Base-by-base conservation (phyloP, 768 basidiomycete genomes). In the Amanita jacksonii region DNA sequence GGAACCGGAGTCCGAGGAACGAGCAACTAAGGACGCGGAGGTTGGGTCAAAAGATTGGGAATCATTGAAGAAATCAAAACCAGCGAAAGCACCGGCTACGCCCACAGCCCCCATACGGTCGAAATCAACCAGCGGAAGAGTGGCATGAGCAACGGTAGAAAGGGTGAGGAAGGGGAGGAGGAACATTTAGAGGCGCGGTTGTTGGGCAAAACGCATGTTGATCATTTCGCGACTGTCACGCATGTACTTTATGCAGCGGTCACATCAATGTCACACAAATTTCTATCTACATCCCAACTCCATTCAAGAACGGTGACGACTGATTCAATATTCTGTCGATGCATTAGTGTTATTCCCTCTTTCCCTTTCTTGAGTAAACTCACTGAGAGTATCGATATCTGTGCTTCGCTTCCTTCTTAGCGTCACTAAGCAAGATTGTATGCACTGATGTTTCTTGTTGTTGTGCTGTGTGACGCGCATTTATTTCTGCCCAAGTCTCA, bases 31-130 rank as follows among this genome's bases (percentile, higher is more conserved):
- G 31, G 88, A 82, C 10, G 86, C 76, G 37, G 77, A 72, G 1
- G 81, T 68, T 20, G 86, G 69, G 61, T 91, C 80, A 59, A 85
- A 81, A 25, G 77, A 56, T 52, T 74, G 57, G 38, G 64, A 56
- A 24, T 76, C 61, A 46, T 74, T 75, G 56, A 77, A 66, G 46
- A 92, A 56, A 57, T 83, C 84, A 49, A 99, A 68, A 35, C 92
- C 94, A 18, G 84, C 75, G 57, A 97, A 99, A 25, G 85, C 72
- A 46, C 94, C 94, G 20, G 82, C 80, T 32, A 97, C 71, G 45
- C 81, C 91, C 39, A 97, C 91, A 43, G 73, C 81, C 51, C 94
- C 94, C 88, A 99, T 93, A 42, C 84, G 81, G 56, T 72, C 58
- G 52, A 70, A 69, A 51, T 70, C 68, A 53, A 72, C 65, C 47